A percentile compares a stretch with the other conserved stretches of the same genome.
These are phyloP conservation scores for Trebouxia gelatinosa DNA, from an alignment of 163 green algal genomes.

Conservation along the genomic window DNA sequence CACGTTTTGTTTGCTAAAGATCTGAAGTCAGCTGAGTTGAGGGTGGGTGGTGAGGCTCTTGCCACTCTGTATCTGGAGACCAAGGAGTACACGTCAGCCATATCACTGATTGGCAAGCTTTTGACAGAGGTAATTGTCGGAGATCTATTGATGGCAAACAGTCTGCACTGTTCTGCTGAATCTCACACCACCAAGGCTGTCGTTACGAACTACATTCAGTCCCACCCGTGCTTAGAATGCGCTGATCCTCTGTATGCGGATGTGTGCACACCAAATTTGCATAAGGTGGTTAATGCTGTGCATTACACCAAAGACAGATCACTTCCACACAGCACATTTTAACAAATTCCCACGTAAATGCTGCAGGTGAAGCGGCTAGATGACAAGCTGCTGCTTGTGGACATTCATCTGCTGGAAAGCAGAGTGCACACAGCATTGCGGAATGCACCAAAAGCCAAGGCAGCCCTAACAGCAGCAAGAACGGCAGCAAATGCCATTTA, in stretches of 20 bases:
- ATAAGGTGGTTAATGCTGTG: no score
- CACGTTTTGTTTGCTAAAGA: not conserved
- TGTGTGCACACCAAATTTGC: no score
- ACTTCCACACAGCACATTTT: no score
- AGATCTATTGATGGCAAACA: not conserved
- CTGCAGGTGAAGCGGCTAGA: slow-evolving; percentile 92
- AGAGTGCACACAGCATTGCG: slow-evolving; percentile 83
- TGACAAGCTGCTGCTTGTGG: slow-evolving; percentile 98
- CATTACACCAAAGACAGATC: no score
- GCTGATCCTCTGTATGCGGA: not conserved
- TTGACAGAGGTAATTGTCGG: slow-evolving; percentile 66
- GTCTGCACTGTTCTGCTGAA: not conserved
- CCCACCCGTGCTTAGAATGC: not conserved
- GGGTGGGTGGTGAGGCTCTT: not conserved
- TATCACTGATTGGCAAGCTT: slow-evolving; percentile 83
- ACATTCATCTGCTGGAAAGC: slow-evolving; percentile 97
- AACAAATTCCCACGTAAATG: no score
- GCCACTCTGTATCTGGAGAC: not conserved
- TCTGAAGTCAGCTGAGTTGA: slow-evolving; percentile 6
- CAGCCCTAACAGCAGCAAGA: slow-evolving; percentile 90
- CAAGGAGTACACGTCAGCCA: slow-evolving; percentile 44
- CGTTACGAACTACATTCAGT: slow-evolving; percentile 7
- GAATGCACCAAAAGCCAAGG: slow-evolving; percentile 92
- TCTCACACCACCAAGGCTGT: no score
- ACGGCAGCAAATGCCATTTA: slow-evolving; percentile 98